Conservation (phyloP, 1,139 yeast genomes). For the Scheffersomyces quercinus region DNA sequence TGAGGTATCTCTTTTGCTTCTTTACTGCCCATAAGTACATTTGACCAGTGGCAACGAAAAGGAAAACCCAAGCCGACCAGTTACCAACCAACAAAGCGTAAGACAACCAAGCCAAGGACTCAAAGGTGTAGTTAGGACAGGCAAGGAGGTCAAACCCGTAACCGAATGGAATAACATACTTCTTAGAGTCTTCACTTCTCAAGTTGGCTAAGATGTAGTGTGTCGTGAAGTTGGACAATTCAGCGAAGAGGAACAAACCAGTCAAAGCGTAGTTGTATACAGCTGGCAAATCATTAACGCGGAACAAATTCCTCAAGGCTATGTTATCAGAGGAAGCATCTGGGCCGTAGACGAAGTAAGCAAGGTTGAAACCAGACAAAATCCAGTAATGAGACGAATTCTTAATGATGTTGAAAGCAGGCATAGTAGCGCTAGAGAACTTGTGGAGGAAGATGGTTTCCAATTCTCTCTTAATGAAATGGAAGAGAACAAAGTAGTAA, state of each 20-base stretch:
- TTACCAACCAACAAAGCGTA: conserved; percentile 74
- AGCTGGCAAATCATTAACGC: conserved; percentile 27
- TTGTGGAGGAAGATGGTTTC: conserved; percentile 84
- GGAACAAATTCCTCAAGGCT: conserved; percentile 15
- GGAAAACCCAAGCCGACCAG: conserved; percentile 72
- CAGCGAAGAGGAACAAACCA: conserved; percentile 51
- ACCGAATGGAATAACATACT: conserved; percentile 45
- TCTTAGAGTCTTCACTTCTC: conserved; percentile 47
- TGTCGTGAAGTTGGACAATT: conserved; percentile 68
- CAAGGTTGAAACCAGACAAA: conserved; percentile 72
- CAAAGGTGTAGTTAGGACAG: conserved; percentile 90
- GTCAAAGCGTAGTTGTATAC: conserved; percentile 30
- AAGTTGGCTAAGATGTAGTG: conserved; percentile 63
- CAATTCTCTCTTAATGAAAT: conserved; percentile 82
- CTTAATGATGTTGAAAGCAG: conserved; percentile 79
- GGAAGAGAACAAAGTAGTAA: conserved; percentile 60
- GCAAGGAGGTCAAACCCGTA: conserved; percentile 50
- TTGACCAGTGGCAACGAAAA: conserved; percentile 69
- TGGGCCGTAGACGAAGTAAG: conserved; percentile 73
- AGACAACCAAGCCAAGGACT: conserved; percentile 70
- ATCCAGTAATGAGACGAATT: conserved; percentile 92
- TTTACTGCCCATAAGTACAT: conserved; percentile 80
- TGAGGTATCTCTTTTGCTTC: conserved; percentile 66
- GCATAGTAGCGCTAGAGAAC: conserved; percentile 92
- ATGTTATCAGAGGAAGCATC: conserved; percentile 24